Conservation (phyloP, 768 basidiomycete species). For the Mrakia blollopis region DNA sequence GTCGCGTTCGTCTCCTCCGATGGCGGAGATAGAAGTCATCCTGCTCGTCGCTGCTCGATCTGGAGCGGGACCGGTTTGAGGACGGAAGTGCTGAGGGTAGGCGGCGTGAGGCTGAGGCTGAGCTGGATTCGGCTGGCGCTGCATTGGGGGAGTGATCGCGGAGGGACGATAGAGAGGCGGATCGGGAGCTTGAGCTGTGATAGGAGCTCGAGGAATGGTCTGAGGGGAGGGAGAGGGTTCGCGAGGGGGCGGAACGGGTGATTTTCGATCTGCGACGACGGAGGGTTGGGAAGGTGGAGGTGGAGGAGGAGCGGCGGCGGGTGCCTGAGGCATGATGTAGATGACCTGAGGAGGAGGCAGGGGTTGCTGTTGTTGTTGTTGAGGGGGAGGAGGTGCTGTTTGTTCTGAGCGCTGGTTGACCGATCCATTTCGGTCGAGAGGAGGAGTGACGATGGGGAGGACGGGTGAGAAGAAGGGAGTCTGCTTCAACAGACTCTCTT, state of each 20-base stretch:
- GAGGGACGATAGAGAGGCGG: neutral
- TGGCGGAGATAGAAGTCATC: neutral
- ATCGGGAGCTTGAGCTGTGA: constrained; percentile 1
- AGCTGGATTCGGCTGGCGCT: neutral
- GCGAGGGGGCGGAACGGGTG: neutral
- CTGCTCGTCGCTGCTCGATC: neutral
- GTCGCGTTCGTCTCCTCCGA: neutral
- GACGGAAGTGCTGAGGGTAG: constrained; percentile 2
- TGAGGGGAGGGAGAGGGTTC: neutral
- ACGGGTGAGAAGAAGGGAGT: neutral
- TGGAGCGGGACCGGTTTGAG: neutral
- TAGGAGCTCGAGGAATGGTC: neutral
- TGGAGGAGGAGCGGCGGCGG: neutral
- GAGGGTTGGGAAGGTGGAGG: neutral
- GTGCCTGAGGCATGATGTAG: constrained; percentile 13
- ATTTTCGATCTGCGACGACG: neutral
- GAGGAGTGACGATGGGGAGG: neutral
- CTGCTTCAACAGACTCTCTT: neutral
- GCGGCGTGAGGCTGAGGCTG: neutral
- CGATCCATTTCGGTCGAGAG: neutral
- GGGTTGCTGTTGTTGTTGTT: neutral
- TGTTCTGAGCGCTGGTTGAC: neutral
- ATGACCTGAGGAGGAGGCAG: constrained; percentile 3
- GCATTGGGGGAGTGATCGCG: neutral
- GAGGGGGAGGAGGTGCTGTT: neutral